Evolutionary conservation across 2,329 filamentous ascomycete species (phyloP).

Genomic region (Ascochyta koolunga): DNA sequence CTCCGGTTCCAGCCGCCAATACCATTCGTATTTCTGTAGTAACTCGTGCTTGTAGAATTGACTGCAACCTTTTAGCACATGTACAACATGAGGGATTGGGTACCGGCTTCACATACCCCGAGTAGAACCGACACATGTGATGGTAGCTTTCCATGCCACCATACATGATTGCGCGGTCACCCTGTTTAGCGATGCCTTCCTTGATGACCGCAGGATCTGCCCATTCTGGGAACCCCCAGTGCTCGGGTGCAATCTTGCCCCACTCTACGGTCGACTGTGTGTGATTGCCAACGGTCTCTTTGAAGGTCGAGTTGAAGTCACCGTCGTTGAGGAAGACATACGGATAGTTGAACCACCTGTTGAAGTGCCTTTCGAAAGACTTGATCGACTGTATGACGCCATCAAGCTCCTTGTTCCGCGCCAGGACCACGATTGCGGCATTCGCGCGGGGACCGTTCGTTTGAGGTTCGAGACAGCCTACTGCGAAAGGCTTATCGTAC

Average conservation of each 20-base stretch:
- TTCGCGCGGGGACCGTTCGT: slow-evolving; percentile 83
- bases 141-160: slow-evolving; percentile 98
- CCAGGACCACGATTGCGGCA: slow-evolving; percentile 92
- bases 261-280: slow-evolving; percentile 90
- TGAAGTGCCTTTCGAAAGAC: slow-evolving; percentile 98
- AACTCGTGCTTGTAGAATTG: slow-evolving; percentile 98
- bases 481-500: slow-evolving; percentile 94
- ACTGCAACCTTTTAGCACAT: slow-evolving; percentile 50
- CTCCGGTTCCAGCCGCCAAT: slow-evolving; percentile 98
- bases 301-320: slow-evolving; percentile 95
- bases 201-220: slow-evolving; percentile 91
- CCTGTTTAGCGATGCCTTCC: slow-evolving; percentile 95
- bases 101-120: slow-evolving; percentile 67
- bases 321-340: slow-evolving; percentile 98
- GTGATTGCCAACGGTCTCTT: slow-evolving; percentile 84
- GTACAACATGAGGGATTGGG: background rate
- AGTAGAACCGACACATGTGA: slow-evolving; percentile 99
- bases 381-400: slow-evolving; percentile 96
- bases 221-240: slow-evolving; percentile 99
- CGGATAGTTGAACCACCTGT: slow-evolving; percentile 97
- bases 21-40: slow-evolving; percentile 97
- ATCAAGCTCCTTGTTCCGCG: slow-evolving; percentile 93
- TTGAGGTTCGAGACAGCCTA: slow-evolving; percentile 81
- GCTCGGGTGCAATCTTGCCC: slow-evolving; percentile 85
- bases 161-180: slow-evolving; percentile 98